Evolutionary conservation across 345 rosid species (phyloP), one percentile per base, ranked within the genome.

Genomic region (Eucalyptus rudis): DNA sequence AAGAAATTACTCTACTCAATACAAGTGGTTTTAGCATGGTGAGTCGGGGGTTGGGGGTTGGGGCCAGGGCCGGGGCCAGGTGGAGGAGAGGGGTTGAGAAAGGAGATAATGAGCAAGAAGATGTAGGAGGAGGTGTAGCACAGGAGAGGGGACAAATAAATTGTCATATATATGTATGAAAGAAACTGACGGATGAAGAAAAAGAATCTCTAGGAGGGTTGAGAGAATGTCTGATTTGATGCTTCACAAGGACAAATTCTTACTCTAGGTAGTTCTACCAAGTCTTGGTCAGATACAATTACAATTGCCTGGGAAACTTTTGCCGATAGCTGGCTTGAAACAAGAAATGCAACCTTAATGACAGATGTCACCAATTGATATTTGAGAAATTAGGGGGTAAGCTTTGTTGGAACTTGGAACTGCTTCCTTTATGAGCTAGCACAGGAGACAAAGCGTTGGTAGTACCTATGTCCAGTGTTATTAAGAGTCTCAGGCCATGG

Each of bases 51-150:
- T n/a, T 7, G 11, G 5, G 44, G 43, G 12, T 9, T 9, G 6
- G 80, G 24, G 24, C 24, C 0, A 0, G 80, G 43, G 2, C 5
- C 5, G 2, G 79, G 79, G 43, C 7, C 13, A 3, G 17, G 33
- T 52, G 4, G 31, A 29, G 68, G 68, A 5, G 13, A 25, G 68
- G 13, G 4, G 13, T 68, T 33, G 80, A 33, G 24, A 33, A 68
- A 33, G 80, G 80, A 9, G 80, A 17, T 68, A 33, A 68, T 68
- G 80, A 68, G 44, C 44, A 33, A 68, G 80, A 68, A 68, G 43
- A 68, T 68, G 25, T 20, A 33, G 44, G 43, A 68, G 43, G 80
- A 68, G 80, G 80, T 33, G 44, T 68, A 17, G 80, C 80, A 33
- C 4, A 5, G 13, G 80, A 68, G 80, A 68, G 80, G 80, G 7